Conservation (phyloP, 495 filamentous ascomycete species). For the Staphylotrichum tortipilum region DNA sequence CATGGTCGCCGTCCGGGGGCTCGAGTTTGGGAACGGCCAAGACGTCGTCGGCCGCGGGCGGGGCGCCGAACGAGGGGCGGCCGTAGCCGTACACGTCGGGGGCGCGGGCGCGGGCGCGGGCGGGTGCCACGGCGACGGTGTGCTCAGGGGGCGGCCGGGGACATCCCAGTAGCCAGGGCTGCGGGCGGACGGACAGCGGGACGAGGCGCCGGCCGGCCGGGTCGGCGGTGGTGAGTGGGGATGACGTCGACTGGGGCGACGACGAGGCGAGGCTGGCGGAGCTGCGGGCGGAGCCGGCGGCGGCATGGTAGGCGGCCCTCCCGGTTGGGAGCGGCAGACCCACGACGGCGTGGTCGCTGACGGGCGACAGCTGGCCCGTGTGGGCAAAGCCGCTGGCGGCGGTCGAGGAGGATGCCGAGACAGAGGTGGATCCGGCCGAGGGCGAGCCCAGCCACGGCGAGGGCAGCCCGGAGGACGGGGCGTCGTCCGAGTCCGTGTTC, state of each 20-base stretch:
- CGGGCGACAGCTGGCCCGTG: conserved; percentile 41
- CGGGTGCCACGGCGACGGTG: conserved; percentile 27
- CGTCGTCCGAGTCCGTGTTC: conserved; percentile 37
- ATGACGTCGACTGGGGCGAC: no score
- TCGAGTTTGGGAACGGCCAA: conserved; percentile 37
- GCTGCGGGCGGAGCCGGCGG: conserved; percentile 18
- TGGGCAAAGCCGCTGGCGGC: conserved; percentile 25
- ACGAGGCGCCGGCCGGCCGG: no score
- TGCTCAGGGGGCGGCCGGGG: no score
- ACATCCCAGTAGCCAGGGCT: no score
- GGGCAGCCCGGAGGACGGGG: conserved; percentile 27
- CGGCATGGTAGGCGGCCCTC: no score
- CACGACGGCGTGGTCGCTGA: conserved; percentile 42
- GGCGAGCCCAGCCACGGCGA: conserved; percentile 32
- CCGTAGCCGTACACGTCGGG: conserved; percentile 23
- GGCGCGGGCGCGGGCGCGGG: conserved; percentile 27
- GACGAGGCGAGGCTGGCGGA: conserved; percentile 20
- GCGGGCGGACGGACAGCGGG: no score
- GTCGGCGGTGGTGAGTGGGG: no score
- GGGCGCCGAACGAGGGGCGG: conserved; percentile 12
- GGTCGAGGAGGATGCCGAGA: conserved; percentile 15
- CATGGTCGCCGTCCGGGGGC: conserved; percentile 40
- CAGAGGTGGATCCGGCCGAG: conserved; percentile 16
- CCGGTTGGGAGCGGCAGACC: no score
- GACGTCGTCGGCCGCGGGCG: conserved; percentile 19